Base-by-base conservation (phyloP, 257 asterid genomes). In the Solanum ossicruentum region DNA sequence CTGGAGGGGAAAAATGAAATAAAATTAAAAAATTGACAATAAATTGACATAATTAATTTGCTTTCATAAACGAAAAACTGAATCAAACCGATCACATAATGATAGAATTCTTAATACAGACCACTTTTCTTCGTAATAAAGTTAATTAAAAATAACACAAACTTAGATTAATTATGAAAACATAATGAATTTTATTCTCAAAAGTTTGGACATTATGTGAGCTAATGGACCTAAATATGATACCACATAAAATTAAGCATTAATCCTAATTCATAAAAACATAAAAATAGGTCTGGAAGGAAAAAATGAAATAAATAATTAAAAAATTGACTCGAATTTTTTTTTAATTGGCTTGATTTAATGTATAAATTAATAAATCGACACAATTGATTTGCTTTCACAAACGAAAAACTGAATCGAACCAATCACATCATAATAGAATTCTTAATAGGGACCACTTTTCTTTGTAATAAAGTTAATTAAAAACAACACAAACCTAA, bases 241-340 rank as follows among this genome's bases (percentile, higher is more conserved):
- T 58, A 58, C 15, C 45, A 41, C 10, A 58, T 58, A 20, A 20
- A 20, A 8, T 1, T 58, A 58, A 1, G 1, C 4, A 8, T 57
- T 57, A 3, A 1, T 9, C 28, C 28, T 58, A 20, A 58, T 2
- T 57, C 7, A 58, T 13, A 20, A n/a, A n/a, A n/a, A n/a, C n/a
- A n/a, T n/a, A n/a, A n/a, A n/a, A n/a, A n/a, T n/a, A n/a, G n/a
- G n/a, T n/a, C n/a, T n/a, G n/a, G n/a, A n/a, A n/a, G n/a, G n/a
- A n/a, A n/a, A n/a, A n/a, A n/a, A n/a, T n/a, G n/a, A n/a, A n/a
- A n/a, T n/a, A n/a, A n/a, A n/a, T n/a, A n/a, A n/a, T n/a, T n/a
- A 26, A 51, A 51, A 12, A 63, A 0, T 6, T 0, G 0, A 9
- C 1, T 1, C 1, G 26, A 39, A 39, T 39, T 4, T 52, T 13